Evolutionary conservation across 1,284 basidiomycete species (phyloP).

Genomic region (Sparassis latifolia): DNA sequence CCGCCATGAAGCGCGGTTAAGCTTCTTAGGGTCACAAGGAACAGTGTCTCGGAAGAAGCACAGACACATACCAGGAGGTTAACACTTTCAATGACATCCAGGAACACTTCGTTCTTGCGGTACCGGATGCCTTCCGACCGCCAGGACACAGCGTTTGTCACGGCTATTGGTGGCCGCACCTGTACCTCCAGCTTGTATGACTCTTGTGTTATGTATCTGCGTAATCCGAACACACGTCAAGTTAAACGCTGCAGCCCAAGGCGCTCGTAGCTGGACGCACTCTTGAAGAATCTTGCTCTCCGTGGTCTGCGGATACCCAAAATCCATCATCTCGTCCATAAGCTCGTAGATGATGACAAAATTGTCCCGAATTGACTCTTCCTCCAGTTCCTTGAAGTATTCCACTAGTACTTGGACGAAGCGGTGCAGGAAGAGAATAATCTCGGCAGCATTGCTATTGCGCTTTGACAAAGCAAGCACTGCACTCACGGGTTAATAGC

Average conservation of each 20-base stretch:
- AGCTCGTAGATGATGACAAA: conserved; percentile 98
- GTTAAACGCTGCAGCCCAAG: background rate
- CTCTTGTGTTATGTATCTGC: conserved; percentile 97
- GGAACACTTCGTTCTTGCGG: conserved; percentile 98
- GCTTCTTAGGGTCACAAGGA: background rate
- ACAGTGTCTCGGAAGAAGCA: background rate
- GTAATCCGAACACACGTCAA: background rate
- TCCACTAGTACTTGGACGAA: conserved; percentile 87
- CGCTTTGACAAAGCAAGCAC: conserved; percentile 94
- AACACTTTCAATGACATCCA: conserved; percentile 97
- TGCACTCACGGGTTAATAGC: conserved; percentile 25
- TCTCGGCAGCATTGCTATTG: conserved; percentile 94
- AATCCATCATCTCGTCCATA: conserved; percentile 99
- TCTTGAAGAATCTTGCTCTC: conserved; percentile 99
- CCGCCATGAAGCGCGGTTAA: no score
- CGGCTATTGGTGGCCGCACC: conserved; percentile 92
- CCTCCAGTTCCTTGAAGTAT: conserved; percentile 99
- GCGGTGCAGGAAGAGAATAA: conserved; percentile 95
- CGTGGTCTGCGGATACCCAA: conserved; percentile 98
- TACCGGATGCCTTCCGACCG: conserved; percentile 96
- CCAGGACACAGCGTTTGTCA: conserved; percentile 99
- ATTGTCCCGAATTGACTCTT: conserved; percentile 98
- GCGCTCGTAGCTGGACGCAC: conserved; percentile 36
- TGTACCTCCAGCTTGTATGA: conserved; percentile 98
- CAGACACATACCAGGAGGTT: conserved; percentile 71